Percentiles rank a stretch among this genome's conserved stretches.
phyloP scores from a whole-genome alignment of 371 early-diverging fungal genomes.

The Mortierella sp. region DNA sequence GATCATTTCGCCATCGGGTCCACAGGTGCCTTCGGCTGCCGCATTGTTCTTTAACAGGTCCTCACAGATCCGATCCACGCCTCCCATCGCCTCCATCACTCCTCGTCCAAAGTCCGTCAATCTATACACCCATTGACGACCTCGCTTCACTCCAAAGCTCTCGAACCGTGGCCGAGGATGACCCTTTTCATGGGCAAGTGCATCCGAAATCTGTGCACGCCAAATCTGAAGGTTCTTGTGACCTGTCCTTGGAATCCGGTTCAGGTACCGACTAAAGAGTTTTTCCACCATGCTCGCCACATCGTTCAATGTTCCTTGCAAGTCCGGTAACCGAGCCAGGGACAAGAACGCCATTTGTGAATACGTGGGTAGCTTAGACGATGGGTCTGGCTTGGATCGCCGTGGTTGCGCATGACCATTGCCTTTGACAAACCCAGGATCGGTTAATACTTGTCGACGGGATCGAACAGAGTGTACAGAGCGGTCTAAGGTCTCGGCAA shows the following conservation, averaged over 20 bases:
- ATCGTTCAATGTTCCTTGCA: conserved; percentile 46
- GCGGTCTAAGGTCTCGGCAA: conserved; percentile 42
- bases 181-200: conserved; percentile 48
- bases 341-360: conserved; percentile 53
- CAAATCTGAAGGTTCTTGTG: conserved; percentile 52
- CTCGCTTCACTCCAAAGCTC: conserved; percentile 52
- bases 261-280: conserved; percentile 44
- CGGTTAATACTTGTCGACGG: conserved; percentile 45
- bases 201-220: conserved; percentile 53
- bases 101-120: conserved; percentile 46
- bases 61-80: conserved; percentile 45
- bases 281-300: conserved; percentile 50
- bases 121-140: conserved; percentile 49
- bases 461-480: conserved; percentile 51
- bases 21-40: conserved; percentile 18
- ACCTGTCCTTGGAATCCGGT: conserved; percentile 49
- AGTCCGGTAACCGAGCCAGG: conserved; percentile 36
- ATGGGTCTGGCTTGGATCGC: conserved; percentile 45
- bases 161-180: conserved; percentile 48
- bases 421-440: conserved; percentile 51
- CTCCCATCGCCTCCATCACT: conserved; percentile 46
- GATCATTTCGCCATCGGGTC: conserved; percentile 18
- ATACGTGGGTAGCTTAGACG: conserved; percentile 47
- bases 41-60: conserved; percentile 40
- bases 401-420: conserved; percentile 53